phyloP scores from a whole-genome alignment of 2,329 filamentous ascomycete species.

The Emericellopsis atlantica region DNA sequence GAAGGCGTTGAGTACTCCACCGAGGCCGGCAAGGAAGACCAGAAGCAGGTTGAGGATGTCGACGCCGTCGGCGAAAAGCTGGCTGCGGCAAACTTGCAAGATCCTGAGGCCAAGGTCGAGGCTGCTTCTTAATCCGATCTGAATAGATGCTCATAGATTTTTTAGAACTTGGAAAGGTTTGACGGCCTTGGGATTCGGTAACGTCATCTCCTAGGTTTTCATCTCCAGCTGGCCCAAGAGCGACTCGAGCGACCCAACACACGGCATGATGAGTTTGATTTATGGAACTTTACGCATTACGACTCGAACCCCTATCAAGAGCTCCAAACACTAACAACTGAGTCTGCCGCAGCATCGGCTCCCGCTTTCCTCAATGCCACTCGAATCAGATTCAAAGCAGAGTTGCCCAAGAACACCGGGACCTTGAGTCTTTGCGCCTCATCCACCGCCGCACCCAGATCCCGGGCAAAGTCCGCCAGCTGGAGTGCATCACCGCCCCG shows the following conservation, averaged over 20 bases:
- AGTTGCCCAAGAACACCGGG: slow-evolving; percentile 24
- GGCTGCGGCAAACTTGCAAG: slow-evolving; percentile 10
- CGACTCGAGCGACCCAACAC: too few species aligned
- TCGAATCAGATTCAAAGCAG: slow-evolving; percentile 20
- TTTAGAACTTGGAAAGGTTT: too few species aligned
- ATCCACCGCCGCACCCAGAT: slow-evolving; percentile 23
- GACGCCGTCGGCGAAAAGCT: slow-evolving; percentile 11
- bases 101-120: slow-evolving; percentile 2
- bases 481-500: slow-evolving; percentile 9
- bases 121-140: too few species aligned
- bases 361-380: neutral
- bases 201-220: too few species aligned
- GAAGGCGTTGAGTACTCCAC: slow-evolving; percentile 16
- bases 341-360: neutral
- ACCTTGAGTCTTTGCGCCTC: slow-evolving; percentile 28
- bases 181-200: too few species aligned
- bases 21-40: neutral
- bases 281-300: too few species aligned
- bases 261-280: too few species aligned
- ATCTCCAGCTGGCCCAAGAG: too few species aligned
- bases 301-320: too few species aligned
- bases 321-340: neutral
- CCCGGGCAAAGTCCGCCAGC: slow-evolving; percentile 15
- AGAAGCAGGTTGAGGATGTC: slow-evolving; percentile 4
- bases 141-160: too few species aligned